These are phyloP conservation scores for Colletotrichum cordylinicola DNA, from an alignment of 2,329 filamentous ascomycete genomes.

Conservation along the genomic window DNA sequence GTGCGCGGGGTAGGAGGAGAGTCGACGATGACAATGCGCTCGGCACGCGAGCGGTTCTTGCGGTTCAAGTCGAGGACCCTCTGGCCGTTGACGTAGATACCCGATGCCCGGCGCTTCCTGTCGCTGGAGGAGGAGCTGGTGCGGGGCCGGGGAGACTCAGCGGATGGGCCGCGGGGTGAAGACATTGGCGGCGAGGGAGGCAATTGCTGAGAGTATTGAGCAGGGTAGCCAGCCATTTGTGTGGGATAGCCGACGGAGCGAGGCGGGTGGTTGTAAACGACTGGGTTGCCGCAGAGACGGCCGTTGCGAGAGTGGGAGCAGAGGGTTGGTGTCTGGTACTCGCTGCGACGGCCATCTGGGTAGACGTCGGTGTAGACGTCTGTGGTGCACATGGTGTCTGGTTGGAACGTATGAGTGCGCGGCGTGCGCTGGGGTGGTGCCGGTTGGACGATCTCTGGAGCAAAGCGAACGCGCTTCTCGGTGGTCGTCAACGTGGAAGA, in stretches of 20 bases:
- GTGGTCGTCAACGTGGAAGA: background rate
- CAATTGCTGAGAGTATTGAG: conserved; percentile 34
- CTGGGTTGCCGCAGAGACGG: conserved; percentile 46
- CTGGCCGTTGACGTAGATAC: conserved; percentile 42
- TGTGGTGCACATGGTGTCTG: conserved; percentile 55
- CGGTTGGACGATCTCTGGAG: conserved; percentile 8
- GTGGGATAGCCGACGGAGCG: conserved; percentile 37
- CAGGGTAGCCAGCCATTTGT: conserved; percentile 19
- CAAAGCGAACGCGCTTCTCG: conserved; percentile 7
- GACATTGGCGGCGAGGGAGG: conserved; percentile 43
- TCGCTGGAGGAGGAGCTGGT: conserved; percentile 34
- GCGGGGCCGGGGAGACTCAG: conserved; percentile 42
- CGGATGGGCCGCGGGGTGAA: conserved; percentile 34
- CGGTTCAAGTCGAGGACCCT: conserved; percentile 39
- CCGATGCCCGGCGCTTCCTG: conserved; percentile 35
- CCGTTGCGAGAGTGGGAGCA: conserved; percentile 46
- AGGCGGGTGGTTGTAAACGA: conserved; percentile 45
- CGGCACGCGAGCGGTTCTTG: conserved; percentile 38
- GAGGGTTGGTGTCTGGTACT: conserved; percentile 38
- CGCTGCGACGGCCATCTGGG: conserved; percentile 46
- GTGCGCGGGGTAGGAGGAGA: conserved; percentile 51
- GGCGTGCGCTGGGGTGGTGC: conserved; percentile 9
- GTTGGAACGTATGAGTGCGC: conserved; percentile 11
- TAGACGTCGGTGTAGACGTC: conserved; percentile 52
- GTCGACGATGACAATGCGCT: conserved; percentile 51